These are phyloP conservation scores for Tephrocybe sp. DNA, from an alignment of 768 basidiomycete species.

Conservation along the genomic window DNA sequence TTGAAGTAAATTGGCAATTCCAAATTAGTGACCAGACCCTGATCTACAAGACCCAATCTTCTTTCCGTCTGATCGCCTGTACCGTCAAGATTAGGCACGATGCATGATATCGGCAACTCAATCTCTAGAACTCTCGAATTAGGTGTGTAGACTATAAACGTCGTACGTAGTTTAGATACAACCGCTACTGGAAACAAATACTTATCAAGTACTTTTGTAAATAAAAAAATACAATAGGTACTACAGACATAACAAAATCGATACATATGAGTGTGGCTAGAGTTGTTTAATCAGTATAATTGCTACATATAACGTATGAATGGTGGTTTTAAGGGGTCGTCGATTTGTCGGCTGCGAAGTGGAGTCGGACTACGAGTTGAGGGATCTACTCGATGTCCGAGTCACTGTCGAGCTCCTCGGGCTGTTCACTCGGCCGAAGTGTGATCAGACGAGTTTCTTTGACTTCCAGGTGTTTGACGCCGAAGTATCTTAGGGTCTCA, in stretches of 20 bases:
- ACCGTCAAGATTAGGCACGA: slow-evolving; percentile 17
- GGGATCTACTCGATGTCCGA: slow-evolving; percentile 38
- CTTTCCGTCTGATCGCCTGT: slow-evolving; percentile 16
- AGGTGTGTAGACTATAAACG: slow-evolving; percentile 3
- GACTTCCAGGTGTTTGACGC: slow-evolving; percentile 51
- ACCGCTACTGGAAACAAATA: background rate
- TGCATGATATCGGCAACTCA: slow-evolving; percentile 11
- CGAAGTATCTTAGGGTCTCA: slow-evolving; percentile 70
- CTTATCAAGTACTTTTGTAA: too few relatives aligned
- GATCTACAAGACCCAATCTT: slow-evolving; percentile 24
- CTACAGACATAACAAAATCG: too few relatives aligned
- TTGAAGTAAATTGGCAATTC: slow-evolving; percentile 6
- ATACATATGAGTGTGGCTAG: too few relatives aligned
- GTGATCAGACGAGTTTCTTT: slow-evolving; percentile 46
- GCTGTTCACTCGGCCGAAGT: slow-evolving; percentile 38
- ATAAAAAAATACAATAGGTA: slow-evolving; percentile 13
- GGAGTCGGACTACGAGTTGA: background rate
- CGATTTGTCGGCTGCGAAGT: too few relatives aligned
- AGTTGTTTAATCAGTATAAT: too few relatives aligned
- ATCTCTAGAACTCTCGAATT: slow-evolving; percentile 9
- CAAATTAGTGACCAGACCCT: slow-evolving; percentile 16
- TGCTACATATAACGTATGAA: too few relatives aligned
- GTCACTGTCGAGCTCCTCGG: slow-evolving; percentile 35
- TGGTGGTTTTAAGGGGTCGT: too few relatives aligned
- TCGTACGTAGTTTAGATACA: slow-evolving; percentile 9